A percentile compares a stretch with the other conserved stretches of the same genome.
Conservation (phyloP, 495 filamentous ascomycete genomes). For the Penicillium steckii region DNA sequence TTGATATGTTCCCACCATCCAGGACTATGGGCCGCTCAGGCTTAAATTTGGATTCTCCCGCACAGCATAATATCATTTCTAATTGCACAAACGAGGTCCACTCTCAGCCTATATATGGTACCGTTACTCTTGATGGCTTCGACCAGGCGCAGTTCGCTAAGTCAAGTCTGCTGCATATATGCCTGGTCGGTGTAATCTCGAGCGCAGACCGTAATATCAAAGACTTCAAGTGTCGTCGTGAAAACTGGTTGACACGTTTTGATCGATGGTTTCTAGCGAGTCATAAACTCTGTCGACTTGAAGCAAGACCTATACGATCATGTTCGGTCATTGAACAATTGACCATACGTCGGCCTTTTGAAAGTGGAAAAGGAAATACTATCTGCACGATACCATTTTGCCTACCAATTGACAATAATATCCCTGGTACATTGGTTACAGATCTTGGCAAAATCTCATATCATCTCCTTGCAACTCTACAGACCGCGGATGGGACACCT, state of each 20-base stretch:
- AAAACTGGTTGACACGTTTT: neutral
- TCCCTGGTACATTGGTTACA: neutral
- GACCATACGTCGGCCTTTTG: neutral
- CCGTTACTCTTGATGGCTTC: neutral
- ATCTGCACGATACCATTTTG: neutral
- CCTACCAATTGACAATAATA: neutral
- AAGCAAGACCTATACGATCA: neutral
- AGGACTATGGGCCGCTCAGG: neutral
- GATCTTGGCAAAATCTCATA: constrained; percentile 1
- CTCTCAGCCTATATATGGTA: neutral
- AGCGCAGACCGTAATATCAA: too few species aligned
- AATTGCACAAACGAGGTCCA: neutral
- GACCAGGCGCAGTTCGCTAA: neutral
- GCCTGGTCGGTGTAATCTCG: neutral
- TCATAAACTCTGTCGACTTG: neutral
- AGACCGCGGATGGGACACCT: neutral
- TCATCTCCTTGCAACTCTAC: neutral
- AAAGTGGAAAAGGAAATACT: neutral
- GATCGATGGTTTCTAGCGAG: neutral
- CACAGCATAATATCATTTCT: neutral
- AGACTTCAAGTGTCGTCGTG: neutral
- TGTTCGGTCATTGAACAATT: neutral
- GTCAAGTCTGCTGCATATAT: neutral
- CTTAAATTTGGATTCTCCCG: neutral
- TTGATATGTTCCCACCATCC: too few species aligned